Evolutionary conservation across 2,329 filamentous ascomycete species (phyloP), one percentile per base, ranked within the genome.

Genomic region (Orbilia blumenaviensis): DNA sequence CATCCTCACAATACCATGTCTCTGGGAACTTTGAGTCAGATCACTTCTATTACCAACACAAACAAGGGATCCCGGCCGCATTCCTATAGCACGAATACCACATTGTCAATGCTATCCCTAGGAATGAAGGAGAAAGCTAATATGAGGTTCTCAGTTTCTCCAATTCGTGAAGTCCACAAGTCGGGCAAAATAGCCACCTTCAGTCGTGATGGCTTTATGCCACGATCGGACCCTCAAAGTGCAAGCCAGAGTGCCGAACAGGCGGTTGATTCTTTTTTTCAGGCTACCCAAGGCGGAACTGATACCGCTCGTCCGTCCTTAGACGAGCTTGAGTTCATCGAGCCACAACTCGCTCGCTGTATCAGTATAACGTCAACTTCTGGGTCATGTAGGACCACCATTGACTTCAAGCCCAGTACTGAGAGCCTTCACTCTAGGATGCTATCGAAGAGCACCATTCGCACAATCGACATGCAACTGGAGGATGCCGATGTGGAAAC

Each of bases 361-460:
- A 60, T 76, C 21, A 76, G 72, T 44, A 76, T 76, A 32, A 76
- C 72, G 32, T 76, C 72, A 32, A 69, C 72, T 2, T 76, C 72
- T 25, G 72, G 72, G 5, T 76, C 72, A 21, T 68, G 58, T 21
- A 60, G 72, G 36, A 76, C 72, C 1, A 76, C 72, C 4, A 76
- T 76, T 27, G 72, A 76, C 12, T 69, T 64, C 48, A 76, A 64
- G 42, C 48, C 72, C 9, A 69, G 56, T 8, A 16, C 29, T 8
- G 63, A 64, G 21, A 76, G 72, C 42, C 41, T 64, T 6, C 63
- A 76, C 21, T 61, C 46, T 0, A 50, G 72, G 23, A 60, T 76
- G 18, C 32, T 76, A 18, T 76, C 72, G 2, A 76, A 46, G 18
- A 66, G 72, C 50, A 75, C 62, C 10, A 75, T 75, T 27, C 42